Evolutionary conservation across 495 filamentous ascomycete genomes (phyloP), one percentile per base, ranked within the genome.

Genomic region (Neurospora intermedia): DNA sequence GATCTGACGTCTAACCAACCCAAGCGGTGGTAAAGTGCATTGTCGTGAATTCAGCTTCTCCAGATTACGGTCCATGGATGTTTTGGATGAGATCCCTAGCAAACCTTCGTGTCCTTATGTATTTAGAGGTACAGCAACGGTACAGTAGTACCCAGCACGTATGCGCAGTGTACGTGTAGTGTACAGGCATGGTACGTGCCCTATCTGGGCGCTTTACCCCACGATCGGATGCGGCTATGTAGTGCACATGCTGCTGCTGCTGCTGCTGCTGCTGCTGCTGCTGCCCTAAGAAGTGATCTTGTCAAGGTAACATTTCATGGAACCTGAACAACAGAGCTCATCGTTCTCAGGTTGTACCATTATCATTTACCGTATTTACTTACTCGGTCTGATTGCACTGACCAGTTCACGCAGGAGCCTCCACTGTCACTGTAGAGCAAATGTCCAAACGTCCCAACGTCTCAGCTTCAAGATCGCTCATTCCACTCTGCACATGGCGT

Each of bases 161-260:
- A 66, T 38, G 27, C 70, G 45, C 16, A 40, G 18, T 41, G 35
- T 72, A 41, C 39, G 35, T 38, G 35, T 41, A 41, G 3, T 2
- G 0, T 41, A 54, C 70, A 72, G 23, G 27, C 45, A 59, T 45
- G 27, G 27, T 45, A 59, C 45, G 27, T 45, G 18, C 39, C 6
- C 10, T 31, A 71, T 16, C 20, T 59, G 23, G n/a, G 31, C 41
- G 31, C 41, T 69, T 74, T 77, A 78, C 78, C 76, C 76, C 76
- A 76, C 76, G 45, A 8, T 8, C 39, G 39, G 39, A 70, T 76
- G 72, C 70, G 75, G 78, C 75, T 38, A 38, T 38, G 35, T 71
- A 31, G 35, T 71, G 18, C 41, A 39, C 39, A 18, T 43, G 69
- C 38, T 45, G 27, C 35, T 5, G 4, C 35, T 35, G 31, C 31